Base-by-base conservation (phyloP, 2,329 filamentous ascomycete genomes). In the Aspergillus sp. region DNA sequence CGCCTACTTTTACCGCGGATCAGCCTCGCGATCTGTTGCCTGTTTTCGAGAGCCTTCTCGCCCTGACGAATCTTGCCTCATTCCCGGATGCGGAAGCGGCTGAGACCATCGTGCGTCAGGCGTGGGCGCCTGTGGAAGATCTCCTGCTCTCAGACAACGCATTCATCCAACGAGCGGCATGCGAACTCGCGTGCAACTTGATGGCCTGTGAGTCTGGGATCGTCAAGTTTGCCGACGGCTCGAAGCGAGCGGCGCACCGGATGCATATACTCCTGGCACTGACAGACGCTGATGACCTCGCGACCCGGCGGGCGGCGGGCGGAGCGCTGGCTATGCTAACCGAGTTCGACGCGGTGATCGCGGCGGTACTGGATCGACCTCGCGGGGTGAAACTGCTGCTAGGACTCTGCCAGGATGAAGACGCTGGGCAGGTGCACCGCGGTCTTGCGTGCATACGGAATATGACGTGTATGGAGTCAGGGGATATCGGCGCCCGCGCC, bases 141-240 rank as follows among this genome's bases (percentile, higher is more conserved):
- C 73, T 88, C 12, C 67, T 96, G 1, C 72, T 96, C 1, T 81
- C 78, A 10, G 74, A 75, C 27, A 91, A 94, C 54, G 61, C 68
- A 1, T 71, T 82, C 42, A 73, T 98, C 12, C 80, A 82, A 35
- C 83, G 89, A 31, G 89, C 89, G 1, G 75, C 85, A 0, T 83
- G 85, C 15, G 88, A 98, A 57, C 71, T 98, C 2, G 70, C 95
- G 14, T 98, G 91, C 64, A 98, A 98, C 51, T 70, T 98, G 37
- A 66, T 63, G 51, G 61, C 59, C 13, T 64, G 61, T 37, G 58
- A 67, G 26, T 47, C 58, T 1, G 66, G 65, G 3, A 47, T 67
- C 8, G 58, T 58, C 31, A 63, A 66, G 33, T 68, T 67, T 35
- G 65, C 64, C 11, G 65, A 69, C 38, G 72, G 69, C 10, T 75